Evolutionary conservation across 495 filamentous ascomycete genomes (phyloP), one percentile per base, ranked within the genome.

Genomic region (Penicillium turbatum): DNA sequence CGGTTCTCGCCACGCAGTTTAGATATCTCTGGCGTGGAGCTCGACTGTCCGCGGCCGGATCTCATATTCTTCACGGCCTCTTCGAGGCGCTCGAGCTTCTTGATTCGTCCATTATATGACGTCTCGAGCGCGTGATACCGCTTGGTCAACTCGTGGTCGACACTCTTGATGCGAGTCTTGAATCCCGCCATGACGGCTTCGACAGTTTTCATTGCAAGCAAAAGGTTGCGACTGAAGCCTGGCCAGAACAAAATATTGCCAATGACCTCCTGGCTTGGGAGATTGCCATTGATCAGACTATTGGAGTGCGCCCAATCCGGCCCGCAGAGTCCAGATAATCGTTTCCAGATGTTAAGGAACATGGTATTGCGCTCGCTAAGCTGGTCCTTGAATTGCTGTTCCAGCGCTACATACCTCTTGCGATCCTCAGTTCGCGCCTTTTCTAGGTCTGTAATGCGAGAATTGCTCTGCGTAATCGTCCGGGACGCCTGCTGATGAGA

Each of bases 221-320:
- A 68, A 21, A 97, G 78, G 62, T 96, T 97, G 64, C 92, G 89
- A 69, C 82, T 86, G 71, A 97, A 97, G 10, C 84, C 86, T 2
- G 88, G 83, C 51, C 95, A 82, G 60, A 80, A 82, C 63, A 88
- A 82, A 21, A 84, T 88, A 32, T 85, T 83, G 30, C 77, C 72
- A 48, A 96, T 84, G 38, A 90, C 82, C 59, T 96, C 91, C 43
- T 93, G 73, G 31, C 85, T 87, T 0, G 90, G 88, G 6, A 92
- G 73, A 47, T 92, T 87, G 43, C 90, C 90, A 55, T 92, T 89
- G 64, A 97, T 89, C 36, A 95, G 82, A 54, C 85, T 87, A 60
- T 97, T 92, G 55, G 88, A 84, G 57, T 95, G 87, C 0, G 87
- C 83, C 93, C 93, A 98, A 63, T 97, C 93, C 0, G 81, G 76